Base-by-base conservation (phyloP, 495 filamentous ascomycete species). In the Xylaria flabelliformis region DNA sequence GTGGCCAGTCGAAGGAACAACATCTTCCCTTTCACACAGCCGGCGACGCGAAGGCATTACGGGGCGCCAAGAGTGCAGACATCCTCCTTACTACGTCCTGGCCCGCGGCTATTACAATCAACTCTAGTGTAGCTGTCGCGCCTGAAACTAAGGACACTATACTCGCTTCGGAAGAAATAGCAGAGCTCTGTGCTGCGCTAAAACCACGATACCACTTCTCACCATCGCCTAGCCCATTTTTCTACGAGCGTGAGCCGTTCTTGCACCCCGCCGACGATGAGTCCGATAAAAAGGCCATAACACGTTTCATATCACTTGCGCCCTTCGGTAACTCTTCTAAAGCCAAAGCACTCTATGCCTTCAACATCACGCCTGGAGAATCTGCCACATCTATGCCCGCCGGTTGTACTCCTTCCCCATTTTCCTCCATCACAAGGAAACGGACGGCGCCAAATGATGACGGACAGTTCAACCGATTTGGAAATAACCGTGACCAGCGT, bases 161-260 rank as follows among this genome's bases (percentile, higher is more conserved):
- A 64, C 76, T 74, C 46, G 75, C 77, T 78, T 78, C 81, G 82
- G 77, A 84, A 77, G 65, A 86, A 83, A 83, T 94, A 34, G 87
- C 94, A 7, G 93, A 96, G 62, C 85, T 99, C 26, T 94, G 90
- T 79, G 83, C 87, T 10, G 84, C 89, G 1, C 77, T 97, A 10
- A 94, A 93, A 73, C 96, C 96, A 13, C 88, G 92, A 26, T 99
- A 99, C 77, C 95, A 98, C 81, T 91, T 99, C 79, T 89, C 92
- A 17, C 81, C 87, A 15, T 91, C 93, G 0, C 85, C 88, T 9
- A 77, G 56, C 48, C 74, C 83, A 10, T 85, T 90, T 75, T 95
- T 92, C 82, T 98, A 89, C 75, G 95, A 98, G 82, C 90, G 96
- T 24, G 96, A 97, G 78, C 95, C 96, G 0, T 98, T 97, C 86